Base-by-base conservation (phyloP, 768 basidiomycete species). In the Butyriboletus loyo region DNA sequence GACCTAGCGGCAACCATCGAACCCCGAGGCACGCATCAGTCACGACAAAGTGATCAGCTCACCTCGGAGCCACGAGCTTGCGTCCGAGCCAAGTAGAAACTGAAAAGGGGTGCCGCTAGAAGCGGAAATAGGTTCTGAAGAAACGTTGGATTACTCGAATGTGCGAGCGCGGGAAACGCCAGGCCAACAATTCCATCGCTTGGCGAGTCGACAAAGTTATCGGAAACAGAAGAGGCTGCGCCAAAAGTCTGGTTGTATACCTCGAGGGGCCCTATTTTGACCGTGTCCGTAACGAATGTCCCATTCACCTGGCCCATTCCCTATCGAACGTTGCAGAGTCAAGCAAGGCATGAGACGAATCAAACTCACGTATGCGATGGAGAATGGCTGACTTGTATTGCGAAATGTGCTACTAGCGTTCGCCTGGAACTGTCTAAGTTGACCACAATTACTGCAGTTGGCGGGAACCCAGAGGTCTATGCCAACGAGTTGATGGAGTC, bases 391-490 rank as follows among this genome's bases (percentile, higher is more conserved):
- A 9, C 52, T 62, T 3, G 61, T 68, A 39, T 70, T 58, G 9
- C 38, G 55, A 59, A 71, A 83, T 5, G 81, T 77, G 5, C 63
- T 66, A 59, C 82, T 84, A 17, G 56, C 54, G 5, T 49, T 50
- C 3, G 73, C 54, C 21, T 73, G 52, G 54, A 78, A 83, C 49
- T 74, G 73, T 14, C 25, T 15, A 46, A 55, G 62, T 42, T 67
- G 62, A n/a, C 55, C 54, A 53, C 81, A 83, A 15, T 57, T 34
- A 1, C 41, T 14, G 59, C 81, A 82, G 39, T 62, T 47, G 14
- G 68, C 64, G 27, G 78, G 74, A 19, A 77, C 64, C 82, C 85
- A 87, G n/a, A 85, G 72, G 62, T 89, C 87, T 31, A 80, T 73
- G 19, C 10, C 13, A n/a, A 32, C 19, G 5, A 3, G 28, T 31